phyloP scores from a whole-genome alignment of 352 stramenopile species.

The Phytophthora capsici region DNA sequence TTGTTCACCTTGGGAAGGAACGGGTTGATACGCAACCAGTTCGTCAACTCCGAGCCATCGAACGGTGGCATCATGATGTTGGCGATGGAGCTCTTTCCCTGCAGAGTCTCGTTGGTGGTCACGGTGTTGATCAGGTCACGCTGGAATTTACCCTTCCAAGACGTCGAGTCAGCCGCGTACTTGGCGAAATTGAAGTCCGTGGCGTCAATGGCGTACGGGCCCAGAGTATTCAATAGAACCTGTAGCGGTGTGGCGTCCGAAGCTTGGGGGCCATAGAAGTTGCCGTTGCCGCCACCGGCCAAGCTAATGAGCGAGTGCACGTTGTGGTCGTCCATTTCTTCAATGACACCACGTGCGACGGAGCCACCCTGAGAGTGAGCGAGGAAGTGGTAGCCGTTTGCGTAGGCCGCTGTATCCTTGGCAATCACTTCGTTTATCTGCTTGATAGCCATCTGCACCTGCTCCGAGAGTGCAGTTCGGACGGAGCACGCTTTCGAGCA shows the following conservation, averaged over 20 bases:
- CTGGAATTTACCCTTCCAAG: conserved; percentile 51
- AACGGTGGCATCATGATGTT: conserved; percentile 44
- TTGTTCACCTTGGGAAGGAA: conserved; percentile 55
- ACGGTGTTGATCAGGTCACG: conserved; percentile 40
- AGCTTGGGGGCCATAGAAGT: conserved; percentile 57
- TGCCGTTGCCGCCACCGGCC: conserved; percentile 51
- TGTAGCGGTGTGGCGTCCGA: conserved; percentile 41
- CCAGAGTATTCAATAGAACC: conserved; percentile 42
- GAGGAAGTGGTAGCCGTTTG: conserved; percentile 61
- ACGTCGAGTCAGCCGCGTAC: conserved; percentile 30
- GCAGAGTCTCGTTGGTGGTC: conserved; percentile 18
- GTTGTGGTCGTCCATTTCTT: conserved; percentile 67
- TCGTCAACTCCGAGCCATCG: conserved; percentile 19
- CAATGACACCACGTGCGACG: conserved; percentile 51
- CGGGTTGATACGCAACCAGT: conserved; percentile 41
- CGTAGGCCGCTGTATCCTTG: conserved; percentile 38
- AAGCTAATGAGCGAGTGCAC: conserved; percentile 55
- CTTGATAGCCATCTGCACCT: conserved; percentile 55
- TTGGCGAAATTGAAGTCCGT: conserved; percentile 46
- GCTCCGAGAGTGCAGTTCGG: conserved; percentile 31
- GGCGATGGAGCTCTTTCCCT: conserved; percentile 39
- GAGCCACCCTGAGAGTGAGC: conserved; percentile 55
- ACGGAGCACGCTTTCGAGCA: conserved; percentile 53
- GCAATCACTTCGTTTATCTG: conserved; percentile 43
- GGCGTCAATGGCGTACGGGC: conserved; percentile 35